Evolutionary conservation across 371 early-diverging fungal species (phyloP).

Genomic region (Zychaea mexicana): DNA sequence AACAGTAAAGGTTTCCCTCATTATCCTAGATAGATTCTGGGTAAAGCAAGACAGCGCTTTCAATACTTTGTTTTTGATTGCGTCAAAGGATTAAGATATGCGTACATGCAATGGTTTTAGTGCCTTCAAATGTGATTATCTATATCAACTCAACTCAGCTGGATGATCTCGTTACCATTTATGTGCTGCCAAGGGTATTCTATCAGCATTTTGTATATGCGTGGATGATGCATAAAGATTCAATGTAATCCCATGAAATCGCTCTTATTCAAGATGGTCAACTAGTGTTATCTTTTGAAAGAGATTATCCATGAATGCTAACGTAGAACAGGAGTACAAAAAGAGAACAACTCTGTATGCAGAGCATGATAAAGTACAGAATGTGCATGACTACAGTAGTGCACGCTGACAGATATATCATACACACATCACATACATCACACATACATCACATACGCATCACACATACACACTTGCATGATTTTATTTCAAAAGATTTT

Average conservation of each 20-base stretch:
- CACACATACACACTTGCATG: too few species aligned
- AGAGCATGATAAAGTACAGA: background rate
- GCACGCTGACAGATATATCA: background rate
- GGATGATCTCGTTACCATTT: slow-evolving; percentile 60
- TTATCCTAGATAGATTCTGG: slow-evolving; percentile 79
- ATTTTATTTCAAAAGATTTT: too few species aligned
- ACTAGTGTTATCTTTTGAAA: slow-evolving; percentile 75
- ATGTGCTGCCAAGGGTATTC: slow-evolving; percentile 71
- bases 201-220: slow-evolving; percentile 73
- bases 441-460: too few species aligned
- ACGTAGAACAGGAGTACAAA: slow-evolving; percentile 56
- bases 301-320: slow-evolving; percentile 52
- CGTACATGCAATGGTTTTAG: slow-evolving; percentile 82
- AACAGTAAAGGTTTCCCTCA: too few species aligned
- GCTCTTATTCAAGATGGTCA: slow-evolving; percentile 76
- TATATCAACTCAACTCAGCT: slow-evolving; percentile 68
- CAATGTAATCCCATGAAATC: slow-evolving; percentile 81
- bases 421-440: too few species aligned
- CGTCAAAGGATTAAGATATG: slow-evolving; percentile 82
- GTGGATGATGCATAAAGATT: slow-evolving; percentile 82
- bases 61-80: slow-evolving; percentile 73
- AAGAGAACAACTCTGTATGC: background rate
- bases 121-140: slow-evolving; percentile 81
- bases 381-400: too few species aligned
- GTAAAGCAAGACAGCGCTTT: slow-evolving; percentile 74